Evolutionary conservation across 2,329 filamentous ascomycete species (phyloP), one percentile per base, ranked within the genome.

Genomic region (Sordariomycetes sp.): DNA sequence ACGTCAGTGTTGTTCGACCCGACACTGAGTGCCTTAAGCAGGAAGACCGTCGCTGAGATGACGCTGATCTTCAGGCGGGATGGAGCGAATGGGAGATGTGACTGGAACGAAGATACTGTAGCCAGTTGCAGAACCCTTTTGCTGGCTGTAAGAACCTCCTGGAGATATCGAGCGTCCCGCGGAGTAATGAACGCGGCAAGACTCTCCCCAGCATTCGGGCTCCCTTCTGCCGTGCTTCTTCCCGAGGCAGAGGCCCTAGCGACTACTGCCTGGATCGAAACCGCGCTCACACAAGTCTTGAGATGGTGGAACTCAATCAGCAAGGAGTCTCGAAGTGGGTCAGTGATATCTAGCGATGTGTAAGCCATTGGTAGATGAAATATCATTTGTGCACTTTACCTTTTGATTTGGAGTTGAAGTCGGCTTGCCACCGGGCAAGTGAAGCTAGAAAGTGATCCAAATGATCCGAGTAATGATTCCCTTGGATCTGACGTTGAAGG

Each of bases 221-320:
- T 31, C 7, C 37, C 26, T 4, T 27, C 36, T 2, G 31, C 12
- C 9, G 34, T 3, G 6, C 30, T 36, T n/a, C 42, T 31, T 2
- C 37, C 40, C 5, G 37, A 38, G 0, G 36, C 35, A 2, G 39
- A 30, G 2, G 45, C 45, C 17, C 45, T 27, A 7, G 35, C 31
- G 4, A 47, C 37, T 10, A 47, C 43, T 12, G 45, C 45, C 11
- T 47, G 45, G 1, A 47, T 43, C 1, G 45, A 44, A 4, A 47
- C 38, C 1, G 45, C 45, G 1, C 38, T 35, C 2, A 40, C 43
- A 14, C 42, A 47, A 8, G 45, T 41, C 26, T 42, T 47, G 9
- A 42, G 39, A 16, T 47, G 40, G 10, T 47, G 38, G 12, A 42
- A 43, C 16, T 47, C 45, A 5, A 47, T 36, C 3, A 37, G 30